Evolutionary conservation across 345 rosid genomes (phyloP).

Genomic region (Passiflora organensis): DNA sequence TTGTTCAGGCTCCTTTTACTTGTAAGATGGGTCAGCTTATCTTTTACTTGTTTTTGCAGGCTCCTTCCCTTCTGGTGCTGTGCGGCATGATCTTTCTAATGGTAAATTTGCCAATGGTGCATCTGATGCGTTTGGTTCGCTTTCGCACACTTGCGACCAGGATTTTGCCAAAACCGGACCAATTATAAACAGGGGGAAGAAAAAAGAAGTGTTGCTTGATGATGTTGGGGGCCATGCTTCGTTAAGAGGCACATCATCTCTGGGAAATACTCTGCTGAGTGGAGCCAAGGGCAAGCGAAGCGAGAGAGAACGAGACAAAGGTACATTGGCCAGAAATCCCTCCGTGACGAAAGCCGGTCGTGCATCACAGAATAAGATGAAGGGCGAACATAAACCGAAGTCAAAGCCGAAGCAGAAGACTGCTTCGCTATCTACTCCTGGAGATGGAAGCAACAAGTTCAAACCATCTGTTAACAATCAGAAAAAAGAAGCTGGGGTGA

Average conservation of each 20-base stretch:
- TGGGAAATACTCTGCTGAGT: conserved; percentile 21
- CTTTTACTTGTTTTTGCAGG: conserved; percentile 13
- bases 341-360: conserved; percentile 34
- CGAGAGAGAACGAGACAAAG: conserved; percentile 45
- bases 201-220: conserved; percentile 47
- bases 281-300: conserved; percentile 60
- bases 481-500: conserved; percentile 26
- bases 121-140: conserved; percentile 17
- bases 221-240: conserved; percentile 41
- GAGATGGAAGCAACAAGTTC: conserved; percentile 29
- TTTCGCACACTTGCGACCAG: conserved; percentile 11
- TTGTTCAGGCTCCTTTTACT: background rate
- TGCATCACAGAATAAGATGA: conserved; percentile 17
- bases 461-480: conserved; percentile 20
- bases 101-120: conserved; percentile 19
- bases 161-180: conserved; percentile 40
- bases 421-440: conserved; percentile 36
- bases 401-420: conserved; percentile 53
- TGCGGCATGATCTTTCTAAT: conserved; percentile 11
- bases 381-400: conserved; percentile 49
- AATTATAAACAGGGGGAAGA: conserved; percentile 41
- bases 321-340: conserved; percentile 15
- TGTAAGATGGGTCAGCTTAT: background rate
- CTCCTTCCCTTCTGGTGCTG: conserved; percentile 12
- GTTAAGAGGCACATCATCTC: conserved; percentile 26